Conservation (phyloP, 2,329 filamentous ascomycete genomes). For the Dactylonectria macrodidyma region DNA sequence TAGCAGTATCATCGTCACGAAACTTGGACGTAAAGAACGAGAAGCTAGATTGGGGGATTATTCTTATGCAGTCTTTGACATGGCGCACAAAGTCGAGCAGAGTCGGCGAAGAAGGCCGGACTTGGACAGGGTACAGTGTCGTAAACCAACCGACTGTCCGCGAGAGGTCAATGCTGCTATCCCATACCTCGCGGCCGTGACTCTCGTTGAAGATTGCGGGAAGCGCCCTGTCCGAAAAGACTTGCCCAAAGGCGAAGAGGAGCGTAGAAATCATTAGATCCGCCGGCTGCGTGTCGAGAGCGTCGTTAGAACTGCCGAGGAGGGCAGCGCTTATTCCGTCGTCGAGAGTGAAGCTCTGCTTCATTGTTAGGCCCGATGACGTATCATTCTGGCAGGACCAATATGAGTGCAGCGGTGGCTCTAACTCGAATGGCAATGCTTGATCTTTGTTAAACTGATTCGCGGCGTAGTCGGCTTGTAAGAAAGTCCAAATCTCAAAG, state of each 20-base stretch:
- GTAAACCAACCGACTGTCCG: slow-evolving; percentile 50
- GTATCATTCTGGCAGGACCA: background rate
- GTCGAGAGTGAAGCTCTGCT: slow-evolving; percentile 14
- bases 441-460: background rate
- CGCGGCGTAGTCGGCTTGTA: slow-evolving; percentile 11
- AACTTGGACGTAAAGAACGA: slow-evolving; percentile 28
- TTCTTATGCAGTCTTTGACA: slow-evolving; percentile 19
- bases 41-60: background rate
- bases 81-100: slow-evolving; percentile 12
- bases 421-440: background rate
- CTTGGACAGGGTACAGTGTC: slow-evolving; percentile 19
- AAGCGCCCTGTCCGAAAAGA: slow-evolving; percentile 51
- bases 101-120: background rate
- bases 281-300: slow-evolving; percentile 24
- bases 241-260: slow-evolving; percentile 23
- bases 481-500: slow-evolving; percentile 24
- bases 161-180: slow-evolving; percentile 50
- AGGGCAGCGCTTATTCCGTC: slow-evolving; percentile 13
- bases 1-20: slow-evolving; percentile 3
- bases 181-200: slow-evolving; percentile 57
- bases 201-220: slow-evolving; percentile 57
- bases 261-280: slow-evolving; percentile 30
- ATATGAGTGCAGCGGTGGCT: slow-evolving; percentile 23
- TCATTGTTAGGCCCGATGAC: background rate
- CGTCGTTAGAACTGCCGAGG: slow-evolving; percentile 21